Evolutionary conservation across 352 stramenopile species (phyloP).

Genomic region (Globisporangium apiculatum): DNA sequence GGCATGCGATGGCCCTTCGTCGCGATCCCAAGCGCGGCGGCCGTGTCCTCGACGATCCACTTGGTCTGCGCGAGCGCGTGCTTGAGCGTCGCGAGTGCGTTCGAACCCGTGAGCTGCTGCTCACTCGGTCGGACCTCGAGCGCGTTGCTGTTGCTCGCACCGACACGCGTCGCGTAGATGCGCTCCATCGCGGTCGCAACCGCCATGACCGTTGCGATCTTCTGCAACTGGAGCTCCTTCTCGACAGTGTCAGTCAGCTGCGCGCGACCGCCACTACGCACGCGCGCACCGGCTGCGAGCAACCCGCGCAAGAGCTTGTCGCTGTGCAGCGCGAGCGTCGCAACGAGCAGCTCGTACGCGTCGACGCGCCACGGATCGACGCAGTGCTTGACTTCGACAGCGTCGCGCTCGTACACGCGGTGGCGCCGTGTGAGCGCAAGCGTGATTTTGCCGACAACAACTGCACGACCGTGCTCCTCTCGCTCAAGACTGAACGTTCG

Average conservation of each 20-base stretch:
- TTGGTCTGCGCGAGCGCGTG: constrained; percentile 38
- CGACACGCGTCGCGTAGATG: constrained; percentile 18
- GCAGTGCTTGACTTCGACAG: constrained; percentile 30
- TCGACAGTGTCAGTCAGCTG: constrained; percentile 26
- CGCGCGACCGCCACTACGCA: constrained; percentile 18
- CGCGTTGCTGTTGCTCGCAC: neutral
- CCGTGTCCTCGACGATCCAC: constrained; percentile 41
- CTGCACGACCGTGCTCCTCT: constrained; percentile 10
- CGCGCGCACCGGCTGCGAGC: constrained; percentile 21
- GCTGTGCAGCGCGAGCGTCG: constrained; percentile 30
- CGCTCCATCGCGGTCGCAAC: constrained; percentile 32
- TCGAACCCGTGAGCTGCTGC: constrained; percentile 8
- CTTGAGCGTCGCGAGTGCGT: constrained; percentile 28
- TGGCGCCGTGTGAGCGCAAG: constrained; percentile 25
- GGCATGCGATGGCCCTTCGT: constrained; percentile 25
- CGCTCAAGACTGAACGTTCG: constrained; percentile 24
- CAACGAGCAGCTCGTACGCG: constrained; percentile 33
- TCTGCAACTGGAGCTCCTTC: constrained; percentile 45
- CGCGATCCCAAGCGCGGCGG: constrained; percentile 36
- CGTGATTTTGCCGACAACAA: constrained; percentile 50
- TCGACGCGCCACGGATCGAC: constrained; percentile 43
- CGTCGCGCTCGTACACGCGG: constrained; percentile 7
- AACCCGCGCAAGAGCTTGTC: constrained; percentile 40
- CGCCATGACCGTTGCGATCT: constrained; percentile 36
- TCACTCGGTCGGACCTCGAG: constrained; percentile 3